Evolutionary conservation across 2,329 filamentous ascomycete genomes (phyloP).

Genomic region (Zymoseptoria ardabiliae): DNA sequence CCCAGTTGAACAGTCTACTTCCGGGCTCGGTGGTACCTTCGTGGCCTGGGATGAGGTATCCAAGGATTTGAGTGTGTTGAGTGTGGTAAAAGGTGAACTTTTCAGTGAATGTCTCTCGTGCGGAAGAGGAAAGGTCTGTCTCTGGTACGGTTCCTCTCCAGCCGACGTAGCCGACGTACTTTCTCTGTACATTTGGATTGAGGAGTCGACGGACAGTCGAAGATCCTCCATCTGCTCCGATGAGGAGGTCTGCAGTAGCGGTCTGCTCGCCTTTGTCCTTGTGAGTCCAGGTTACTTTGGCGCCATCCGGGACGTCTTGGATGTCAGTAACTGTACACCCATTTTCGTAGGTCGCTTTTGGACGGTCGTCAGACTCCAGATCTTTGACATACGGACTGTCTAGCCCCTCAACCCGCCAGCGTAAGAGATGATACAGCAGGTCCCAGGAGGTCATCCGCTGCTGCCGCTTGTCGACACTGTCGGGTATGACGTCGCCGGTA

Average conservation of each 20-base stretch:
- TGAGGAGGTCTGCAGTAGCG: slow-evolving; percentile 31
- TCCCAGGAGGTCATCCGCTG: slow-evolving; percentile 47
- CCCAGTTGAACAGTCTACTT: slow-evolving; percentile 40
- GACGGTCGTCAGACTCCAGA: slow-evolving; percentile 9
- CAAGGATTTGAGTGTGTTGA: slow-evolving; percentile 32
- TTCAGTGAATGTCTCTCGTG: slow-evolving; percentile 29
- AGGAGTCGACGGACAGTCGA: slow-evolving; percentile 24
- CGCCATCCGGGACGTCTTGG: slow-evolving; percentile 11
- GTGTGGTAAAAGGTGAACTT: slow-evolving; percentile 37
- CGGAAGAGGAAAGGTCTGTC: slow-evolving; percentile 30
- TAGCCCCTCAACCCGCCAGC: slow-evolving; percentile 40
- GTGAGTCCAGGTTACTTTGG: slow-evolving; percentile 23
- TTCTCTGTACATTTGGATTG: slow-evolving; percentile 22
- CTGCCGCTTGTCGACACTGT: slow-evolving; percentile 25
- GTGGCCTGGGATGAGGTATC: slow-evolving; percentile 41
- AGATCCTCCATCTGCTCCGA: slow-evolving; percentile 39
- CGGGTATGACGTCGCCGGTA: slow-evolving; percentile 23
- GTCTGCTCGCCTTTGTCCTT: slow-evolving; percentile 18
- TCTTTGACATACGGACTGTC: slow-evolving; percentile 23
- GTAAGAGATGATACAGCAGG: slow-evolving; percentile 38
- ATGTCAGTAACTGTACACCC: slow-evolving; percentile 25
- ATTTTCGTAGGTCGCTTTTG: slow-evolving; percentile 23
- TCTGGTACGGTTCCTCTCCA: slow-evolving; percentile 27
- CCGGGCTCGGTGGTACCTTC: slow-evolving; percentile 34
- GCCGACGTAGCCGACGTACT: slow-evolving; percentile 28